Evolutionary conservation across 2,329 filamentous ascomycete species (phyloP), one percentile per base, ranked within the genome.

Genomic region (Xylaria digitata): DNA sequence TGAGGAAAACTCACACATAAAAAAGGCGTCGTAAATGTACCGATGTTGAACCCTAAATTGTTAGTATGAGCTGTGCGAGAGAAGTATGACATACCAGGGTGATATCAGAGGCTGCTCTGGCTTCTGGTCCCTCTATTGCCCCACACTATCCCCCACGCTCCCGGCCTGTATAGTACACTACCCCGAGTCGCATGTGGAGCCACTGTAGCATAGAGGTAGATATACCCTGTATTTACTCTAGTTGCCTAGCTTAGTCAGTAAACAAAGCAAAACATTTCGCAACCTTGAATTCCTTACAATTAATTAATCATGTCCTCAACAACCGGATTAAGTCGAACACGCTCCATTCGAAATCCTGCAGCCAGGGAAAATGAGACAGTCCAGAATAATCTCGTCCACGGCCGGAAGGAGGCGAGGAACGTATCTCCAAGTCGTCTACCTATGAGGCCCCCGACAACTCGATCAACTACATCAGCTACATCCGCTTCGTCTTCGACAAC

Each of bases 351-450:
- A 42, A 83, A 83, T 65, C 83, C 80, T 19, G 72, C 75, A 3
- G 45, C 62, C 19, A 67, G 67, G 9, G 68, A 68, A 50, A 61
- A 49, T 62, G 48, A 55, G n/a, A 13, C 64, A 71, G 43, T 69
- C 60, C 54, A 69, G 53, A 65, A 59, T 17, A 69, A 70, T 30
- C 57, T 72, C 62, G 49, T 67, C 59, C 63, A 66, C 46, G 68
- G 49, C 46, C 67, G 70, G 50, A 72, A 49, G 55, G 75, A 76
- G 45, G 63, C 74, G 30, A 78, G 81, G 63, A 81, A 75, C 70
- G 73, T 70, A 19, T 86, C 85, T 9, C 84, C 85, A 1, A 87
- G 82, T 72, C 81, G 84, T 45, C 77, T 87, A 37, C 84, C 84
- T 45, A 75, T 83, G 70, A 86, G 84, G 72, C 83, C 82, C 55